These are phyloP conservation scores for Corylus heterophylla DNA, from an alignment of 306 rosid genomes.

Conservation along the genomic window DNA sequence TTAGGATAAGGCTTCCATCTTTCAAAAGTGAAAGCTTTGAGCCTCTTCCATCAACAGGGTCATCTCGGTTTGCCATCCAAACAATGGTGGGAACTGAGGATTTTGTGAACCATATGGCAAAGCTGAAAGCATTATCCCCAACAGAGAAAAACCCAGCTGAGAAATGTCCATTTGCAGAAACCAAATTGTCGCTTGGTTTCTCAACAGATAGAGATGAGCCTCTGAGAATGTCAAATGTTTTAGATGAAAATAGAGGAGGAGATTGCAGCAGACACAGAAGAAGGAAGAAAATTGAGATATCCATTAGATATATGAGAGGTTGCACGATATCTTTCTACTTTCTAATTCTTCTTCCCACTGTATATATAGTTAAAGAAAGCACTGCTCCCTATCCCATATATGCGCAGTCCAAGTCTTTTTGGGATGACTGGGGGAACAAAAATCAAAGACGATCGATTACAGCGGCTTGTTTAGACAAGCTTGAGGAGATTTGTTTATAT, in stretches of 20 bases:
- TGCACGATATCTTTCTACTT: too few relatives aligned
- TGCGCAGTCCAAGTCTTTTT: too few relatives aligned
- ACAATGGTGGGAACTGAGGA: constrained; percentile 34
- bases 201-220: constrained; percentile 44
- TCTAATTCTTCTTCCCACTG: too few relatives aligned
- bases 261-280: constrained; percentile 12
- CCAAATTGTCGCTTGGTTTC: constrained; percentile 31
- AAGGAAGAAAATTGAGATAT: constrained; percentile 1
- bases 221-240: constrained; percentile 35
- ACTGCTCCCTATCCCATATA: too few relatives aligned
- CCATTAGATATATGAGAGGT: constrained; percentile 21
- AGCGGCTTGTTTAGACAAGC: too few relatives aligned
- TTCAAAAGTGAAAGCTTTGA: constrained; percentile 42
- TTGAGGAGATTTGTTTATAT: too few relatives aligned
- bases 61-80: constrained; percentile 63
- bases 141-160: constrained; percentile 48
- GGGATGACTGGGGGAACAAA: too few relatives aligned
- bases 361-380: not conserved
- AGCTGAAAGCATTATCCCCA: constrained; percentile 58
- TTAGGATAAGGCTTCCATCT: constrained; percentile 42
- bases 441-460: too few relatives aligned
- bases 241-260: constrained; percentile 21
- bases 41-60: constrained; percentile 50
- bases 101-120: constrained; percentile 48
- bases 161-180: constrained; percentile 47